A percentile compares a stretch with the other conserved stretches of the same genome.
Evolutionary conservation across 176 grass and related monocot species (phyloP).

Genomic region (Zea mays): DNA sequence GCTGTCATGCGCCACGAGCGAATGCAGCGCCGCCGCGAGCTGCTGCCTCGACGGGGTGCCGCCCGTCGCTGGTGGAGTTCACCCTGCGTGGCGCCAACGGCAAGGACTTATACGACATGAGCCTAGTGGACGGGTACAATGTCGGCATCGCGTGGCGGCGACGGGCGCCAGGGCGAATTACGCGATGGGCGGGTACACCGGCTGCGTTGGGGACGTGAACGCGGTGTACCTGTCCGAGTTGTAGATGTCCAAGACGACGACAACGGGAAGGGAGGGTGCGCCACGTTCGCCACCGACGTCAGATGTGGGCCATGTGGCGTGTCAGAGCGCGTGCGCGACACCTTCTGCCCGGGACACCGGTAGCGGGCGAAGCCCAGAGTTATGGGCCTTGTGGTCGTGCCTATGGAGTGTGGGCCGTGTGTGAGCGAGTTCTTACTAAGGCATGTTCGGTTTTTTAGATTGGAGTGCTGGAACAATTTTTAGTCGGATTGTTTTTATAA

Average conservation of each 20-base stretch:
- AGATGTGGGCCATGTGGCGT: slow-evolving; percentile 40
- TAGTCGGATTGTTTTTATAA: too few species aligned
- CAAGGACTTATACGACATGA: slow-evolving; percentile 88
- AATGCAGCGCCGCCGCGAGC: slow-evolving; percentile 58
- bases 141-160: slow-evolving; percentile 70
- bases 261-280: neutral
- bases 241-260: slow-evolving; percentile 11
- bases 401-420: too few species aligned
- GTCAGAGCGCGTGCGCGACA: slow-evolving; percentile 80
- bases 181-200: slow-evolving; percentile 63
- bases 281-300: neutral
- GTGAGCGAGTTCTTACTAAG: too few species aligned
- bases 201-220: slow-evolving; percentile 85
- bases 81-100: slow-evolving; percentile 63
- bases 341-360: slow-evolving; percentile 68
- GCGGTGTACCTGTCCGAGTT: slow-evolving; percentile 64
- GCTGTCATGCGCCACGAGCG: slow-evolving; percentile 58
- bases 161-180: slow-evolving; percentile 31
- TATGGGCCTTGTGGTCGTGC: neutral
- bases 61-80: slow-evolving; percentile 80
- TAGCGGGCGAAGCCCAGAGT: neutral
- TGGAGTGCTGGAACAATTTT: too few species aligned
- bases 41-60: slow-evolving; percentile 58
- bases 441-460: too few species aligned
- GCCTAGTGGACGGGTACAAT: slow-evolving; percentile 86